Percentiles rank a stretch among this genome's conserved stretches.
Conservation (phyloP, 352 stramenopile species). For the Globisporangium spiculum region DNA sequence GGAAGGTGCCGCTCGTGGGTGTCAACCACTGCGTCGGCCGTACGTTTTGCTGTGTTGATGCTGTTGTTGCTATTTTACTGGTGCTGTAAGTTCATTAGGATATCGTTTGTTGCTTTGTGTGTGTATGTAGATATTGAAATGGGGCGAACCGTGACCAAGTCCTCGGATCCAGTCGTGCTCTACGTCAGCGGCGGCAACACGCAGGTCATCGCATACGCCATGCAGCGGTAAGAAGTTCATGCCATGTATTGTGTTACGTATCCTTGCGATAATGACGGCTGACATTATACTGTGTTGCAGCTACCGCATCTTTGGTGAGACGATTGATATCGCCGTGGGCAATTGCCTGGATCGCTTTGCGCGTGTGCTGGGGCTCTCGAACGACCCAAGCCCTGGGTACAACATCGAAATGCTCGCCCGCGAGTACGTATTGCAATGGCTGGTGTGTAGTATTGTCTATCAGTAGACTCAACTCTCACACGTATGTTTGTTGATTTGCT, state of each 20-base stretch:
- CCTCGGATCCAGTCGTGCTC: constrained; percentile 95
- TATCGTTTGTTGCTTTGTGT: neutral
- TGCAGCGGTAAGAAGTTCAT: constrained; percentile 58
- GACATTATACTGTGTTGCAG: constrained; percentile 28
- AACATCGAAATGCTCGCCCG: constrained; percentile 99
- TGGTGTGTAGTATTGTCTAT: no score
- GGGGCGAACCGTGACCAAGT: constrained; percentile 96
- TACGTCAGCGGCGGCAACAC: constrained; percentile 99
- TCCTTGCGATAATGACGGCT: constrained; percentile 8
- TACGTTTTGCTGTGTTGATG: constrained; percentile 29
- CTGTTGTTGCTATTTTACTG: neutral
- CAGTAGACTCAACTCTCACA: no score
- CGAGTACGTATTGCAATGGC: constrained; percentile 44
- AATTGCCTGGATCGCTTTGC: constrained; percentile 99
- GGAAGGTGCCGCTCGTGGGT: constrained; percentile 93
- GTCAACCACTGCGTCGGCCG: constrained; percentile 99
- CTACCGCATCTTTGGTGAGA: constrained; percentile 99
- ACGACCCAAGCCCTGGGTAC: constrained; percentile 98
- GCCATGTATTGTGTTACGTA: neutral
- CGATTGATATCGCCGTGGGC: constrained; percentile 99
- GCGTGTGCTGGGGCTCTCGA: constrained; percentile 94
- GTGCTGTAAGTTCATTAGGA: neutral
- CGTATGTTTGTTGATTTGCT: no score
- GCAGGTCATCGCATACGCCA: constrained; percentile 92
- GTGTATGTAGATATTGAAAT: constrained; percentile 97